Evolutionary conservation across 805 yeast genomes (phyloP).

Genomic region (Candida gorgasii): DNA sequence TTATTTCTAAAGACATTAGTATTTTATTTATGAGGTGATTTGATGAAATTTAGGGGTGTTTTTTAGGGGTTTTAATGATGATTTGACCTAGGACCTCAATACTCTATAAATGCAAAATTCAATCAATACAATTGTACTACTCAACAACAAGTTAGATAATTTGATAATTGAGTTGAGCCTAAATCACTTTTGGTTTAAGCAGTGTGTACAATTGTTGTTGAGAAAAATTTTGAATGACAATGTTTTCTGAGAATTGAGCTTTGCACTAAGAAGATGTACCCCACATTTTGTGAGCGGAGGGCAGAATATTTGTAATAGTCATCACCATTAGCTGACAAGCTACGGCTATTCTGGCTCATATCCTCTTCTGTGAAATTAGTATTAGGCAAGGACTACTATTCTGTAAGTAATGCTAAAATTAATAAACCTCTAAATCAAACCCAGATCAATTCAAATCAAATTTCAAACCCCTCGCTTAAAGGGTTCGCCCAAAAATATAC

Average conservation of each 20-base stretch:
- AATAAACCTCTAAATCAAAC: too few species aligned
- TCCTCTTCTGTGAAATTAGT: too few species aligned
- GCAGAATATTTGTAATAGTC: too few species aligned
- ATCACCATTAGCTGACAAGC: too few species aligned
- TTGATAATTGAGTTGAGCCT: background rate
- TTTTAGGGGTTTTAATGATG: background rate
- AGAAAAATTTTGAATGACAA: slow-evolving; percentile 8
- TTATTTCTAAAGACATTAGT: slow-evolving; percentile 32
- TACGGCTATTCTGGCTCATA: too few species aligned
- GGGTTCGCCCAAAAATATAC: slow-evolving; percentile 24
- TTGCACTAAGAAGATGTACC: slow-evolving; percentile 3
- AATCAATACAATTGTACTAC: slow-evolving; percentile 1
- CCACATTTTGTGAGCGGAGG: slow-evolving; percentile 4
- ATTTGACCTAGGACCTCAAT: background rate
- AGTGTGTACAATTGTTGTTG: slow-evolving; percentile 6
- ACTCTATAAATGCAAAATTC: slow-evolving; percentile 6
- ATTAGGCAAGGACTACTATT: too few species aligned
- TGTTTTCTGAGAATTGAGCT: slow-evolving; percentile 2
- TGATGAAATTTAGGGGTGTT: background rate
- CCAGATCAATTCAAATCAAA: background rate
- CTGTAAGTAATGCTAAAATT: background rate
- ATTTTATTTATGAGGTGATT: background rate
- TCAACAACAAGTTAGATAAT: background rate
- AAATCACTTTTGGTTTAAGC: background rate
- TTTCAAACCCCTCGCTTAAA: too few species aligned